These are phyloP conservation scores for Alliaria petiolata DNA, from an alignment of 345 rosid species.

Conservation along the genomic window DNA sequence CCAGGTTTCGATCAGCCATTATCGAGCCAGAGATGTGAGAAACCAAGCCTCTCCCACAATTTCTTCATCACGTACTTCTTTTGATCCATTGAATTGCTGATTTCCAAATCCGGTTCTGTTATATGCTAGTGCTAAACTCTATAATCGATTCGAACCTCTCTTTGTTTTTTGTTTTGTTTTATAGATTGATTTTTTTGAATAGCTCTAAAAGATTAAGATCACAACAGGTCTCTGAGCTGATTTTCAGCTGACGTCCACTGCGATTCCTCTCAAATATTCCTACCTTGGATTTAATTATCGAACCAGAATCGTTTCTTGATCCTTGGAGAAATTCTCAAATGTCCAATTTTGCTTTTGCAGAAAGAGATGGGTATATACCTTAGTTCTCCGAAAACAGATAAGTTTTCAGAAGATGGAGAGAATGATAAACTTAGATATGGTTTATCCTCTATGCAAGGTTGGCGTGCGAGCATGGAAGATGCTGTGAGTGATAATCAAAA, in stretches of 20 bases:
- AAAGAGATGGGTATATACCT: conserved; percentile 85
- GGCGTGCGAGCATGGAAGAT: conserved; percentile 99
- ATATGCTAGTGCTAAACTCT: neutral
- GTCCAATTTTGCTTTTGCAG: conserved; percentile 5
- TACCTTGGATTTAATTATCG: too few relatives aligned
- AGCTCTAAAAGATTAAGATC: neutral
- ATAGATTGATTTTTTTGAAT: neutral
- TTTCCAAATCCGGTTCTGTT: neutral
- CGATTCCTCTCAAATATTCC: neutral
- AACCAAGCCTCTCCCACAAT: conserved; percentile 1
- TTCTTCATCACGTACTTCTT: neutral
- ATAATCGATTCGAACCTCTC: neutral
- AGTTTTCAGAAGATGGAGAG: conserved; percentile 84
- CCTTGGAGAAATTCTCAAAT: neutral
- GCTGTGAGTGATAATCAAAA: conserved; percentile 65
- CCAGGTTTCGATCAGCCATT: too few relatives aligned
- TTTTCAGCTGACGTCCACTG: neutral
- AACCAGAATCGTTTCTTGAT: neutral
- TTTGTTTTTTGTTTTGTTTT: neutral
- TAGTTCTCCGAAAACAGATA: conserved; percentile 94
- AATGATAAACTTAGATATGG: conserved; percentile 77
- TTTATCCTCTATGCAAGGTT: conserved; percentile 97
- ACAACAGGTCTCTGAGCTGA: conserved; percentile 2
- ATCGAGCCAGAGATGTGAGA: too few relatives aligned
- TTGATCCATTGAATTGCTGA: neutral